These are phyloP conservation scores for Capsicum pubescens DNA, from an alignment of 257 asterid species.

Conservation along the genomic window DNA sequence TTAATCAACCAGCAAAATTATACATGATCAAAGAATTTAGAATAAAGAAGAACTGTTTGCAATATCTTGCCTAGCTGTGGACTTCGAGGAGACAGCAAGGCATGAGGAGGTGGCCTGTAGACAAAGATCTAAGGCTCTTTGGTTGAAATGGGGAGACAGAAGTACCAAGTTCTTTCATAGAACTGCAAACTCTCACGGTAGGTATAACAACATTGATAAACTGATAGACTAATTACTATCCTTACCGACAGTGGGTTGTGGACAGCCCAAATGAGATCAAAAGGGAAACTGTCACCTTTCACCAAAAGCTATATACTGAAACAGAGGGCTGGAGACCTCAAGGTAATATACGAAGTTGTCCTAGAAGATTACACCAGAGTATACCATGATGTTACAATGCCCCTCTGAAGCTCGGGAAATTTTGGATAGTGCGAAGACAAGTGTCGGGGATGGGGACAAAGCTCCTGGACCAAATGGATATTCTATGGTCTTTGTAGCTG, in stretches of 20 bases:
- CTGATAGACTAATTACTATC: not conserved
- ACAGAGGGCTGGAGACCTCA: not conserved
- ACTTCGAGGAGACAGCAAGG: not conserved
- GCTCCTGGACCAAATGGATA: no score
- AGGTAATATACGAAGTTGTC: not conserved
- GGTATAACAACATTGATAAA: not conserved
- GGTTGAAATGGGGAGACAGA: not conserved
- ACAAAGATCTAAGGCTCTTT: not conserved
- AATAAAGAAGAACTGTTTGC: not conserved
- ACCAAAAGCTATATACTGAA: not conserved
- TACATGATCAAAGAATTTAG: not conserved
- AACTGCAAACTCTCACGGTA: not conserved
- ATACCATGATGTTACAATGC: not conserved
- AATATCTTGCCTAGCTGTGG: not conserved
- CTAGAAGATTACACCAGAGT: not conserved
- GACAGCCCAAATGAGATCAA: not conserved
- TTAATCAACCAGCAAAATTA: not conserved
- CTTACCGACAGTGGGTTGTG: not conserved
- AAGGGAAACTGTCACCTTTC: not conserved
- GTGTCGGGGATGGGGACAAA: no score
- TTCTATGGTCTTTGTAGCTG: no score
- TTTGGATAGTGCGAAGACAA: not conserved
- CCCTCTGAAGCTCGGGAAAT: not conserved
- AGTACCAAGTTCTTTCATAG: not conserved
- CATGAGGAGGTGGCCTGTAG: not conserved